phyloP scores from a whole-genome alignment of 495 filamentous ascomycete species.

The Chaetomium fimeti region DNA sequence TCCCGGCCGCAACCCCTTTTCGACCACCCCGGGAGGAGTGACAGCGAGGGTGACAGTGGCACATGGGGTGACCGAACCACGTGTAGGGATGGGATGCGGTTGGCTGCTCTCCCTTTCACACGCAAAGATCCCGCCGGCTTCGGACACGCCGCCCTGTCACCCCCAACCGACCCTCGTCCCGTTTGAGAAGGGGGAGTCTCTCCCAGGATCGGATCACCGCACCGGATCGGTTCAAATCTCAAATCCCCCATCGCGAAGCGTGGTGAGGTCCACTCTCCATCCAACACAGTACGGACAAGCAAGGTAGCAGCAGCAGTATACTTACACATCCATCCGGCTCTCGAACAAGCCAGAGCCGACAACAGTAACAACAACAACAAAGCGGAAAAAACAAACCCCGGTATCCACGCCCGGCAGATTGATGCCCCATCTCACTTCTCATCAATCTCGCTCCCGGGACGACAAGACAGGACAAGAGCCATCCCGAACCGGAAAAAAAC shows the following conservation, averaged over 20 bases:
- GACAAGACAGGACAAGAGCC: too few species aligned
- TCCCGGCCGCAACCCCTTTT: constrained; percentile 1
- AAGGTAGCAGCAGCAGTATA: too few species aligned
- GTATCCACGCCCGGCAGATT: not conserved
- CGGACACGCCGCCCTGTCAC: not conserved
- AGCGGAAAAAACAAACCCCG: too few species aligned
- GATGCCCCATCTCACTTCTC: not conserved
- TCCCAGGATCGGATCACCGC: too few species aligned
- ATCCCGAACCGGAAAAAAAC: too few species aligned
- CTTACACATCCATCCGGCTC: too few species aligned
- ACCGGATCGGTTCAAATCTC: not conserved
- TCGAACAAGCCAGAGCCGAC: too few species aligned
- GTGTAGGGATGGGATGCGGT: not conserved
- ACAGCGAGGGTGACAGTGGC: not conserved
- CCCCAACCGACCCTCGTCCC: not conserved
- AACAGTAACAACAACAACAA: too few species aligned
- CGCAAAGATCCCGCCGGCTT: constrained; percentile 1
- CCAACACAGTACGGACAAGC: too few species aligned
- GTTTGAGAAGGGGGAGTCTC: too few species aligned
- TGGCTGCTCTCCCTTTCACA: not conserved
- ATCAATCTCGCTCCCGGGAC: not conserved
- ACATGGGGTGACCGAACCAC: constrained; percentile 1
- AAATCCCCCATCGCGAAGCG: not conserved
- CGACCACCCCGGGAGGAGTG: constrained; percentile 1
- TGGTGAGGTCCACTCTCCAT: not conserved